Conservation (phyloP, 225 moss, liverwort and hornwort genomes). For the Polytrichum formosum region DNA sequence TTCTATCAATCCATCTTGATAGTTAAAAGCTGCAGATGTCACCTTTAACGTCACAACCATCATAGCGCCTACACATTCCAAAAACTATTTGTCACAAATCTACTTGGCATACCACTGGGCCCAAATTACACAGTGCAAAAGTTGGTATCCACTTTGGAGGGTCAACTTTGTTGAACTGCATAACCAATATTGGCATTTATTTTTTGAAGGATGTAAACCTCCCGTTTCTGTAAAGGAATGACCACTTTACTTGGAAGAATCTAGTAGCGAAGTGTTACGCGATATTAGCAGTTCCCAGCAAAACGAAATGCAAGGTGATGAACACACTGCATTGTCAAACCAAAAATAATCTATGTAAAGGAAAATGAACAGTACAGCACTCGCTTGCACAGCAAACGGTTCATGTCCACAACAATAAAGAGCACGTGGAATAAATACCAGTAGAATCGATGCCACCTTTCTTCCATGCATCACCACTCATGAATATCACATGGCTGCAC, state of each 20-base stretch:
- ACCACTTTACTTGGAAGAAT: too few species aligned
- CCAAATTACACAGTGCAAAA: too few species aligned
- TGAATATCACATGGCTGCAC: slow-evolving; percentile 58
- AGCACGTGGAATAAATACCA: slow-evolving; percentile 19
- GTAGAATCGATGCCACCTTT: slow-evolving; percentile 69
- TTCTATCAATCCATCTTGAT: slow-evolving; percentile 49
- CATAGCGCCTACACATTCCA: slow-evolving; percentile 41
- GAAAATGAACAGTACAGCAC: background rate
- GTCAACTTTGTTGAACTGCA: too few species aligned
- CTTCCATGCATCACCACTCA: slow-evolving; percentile 76
- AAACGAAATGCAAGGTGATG: background rate
- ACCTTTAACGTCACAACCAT: slow-evolving; percentile 69
- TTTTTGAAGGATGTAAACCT: too few species aligned
- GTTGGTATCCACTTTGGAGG: too few species aligned
- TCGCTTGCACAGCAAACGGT: background rate
- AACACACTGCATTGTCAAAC: background rate
- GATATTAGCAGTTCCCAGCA: too few species aligned
- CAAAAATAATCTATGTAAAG: background rate
- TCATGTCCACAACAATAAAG: too few species aligned
- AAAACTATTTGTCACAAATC: background rate
- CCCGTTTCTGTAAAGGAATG: too few species aligned
- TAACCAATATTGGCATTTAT: background rate
- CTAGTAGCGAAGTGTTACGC: too few species aligned
- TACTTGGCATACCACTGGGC: background rate
- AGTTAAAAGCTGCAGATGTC: slow-evolving; percentile 59